Conservation (phyloP, 2,329 filamentous ascomycete genomes). For the Claviceps citrina region DNA sequence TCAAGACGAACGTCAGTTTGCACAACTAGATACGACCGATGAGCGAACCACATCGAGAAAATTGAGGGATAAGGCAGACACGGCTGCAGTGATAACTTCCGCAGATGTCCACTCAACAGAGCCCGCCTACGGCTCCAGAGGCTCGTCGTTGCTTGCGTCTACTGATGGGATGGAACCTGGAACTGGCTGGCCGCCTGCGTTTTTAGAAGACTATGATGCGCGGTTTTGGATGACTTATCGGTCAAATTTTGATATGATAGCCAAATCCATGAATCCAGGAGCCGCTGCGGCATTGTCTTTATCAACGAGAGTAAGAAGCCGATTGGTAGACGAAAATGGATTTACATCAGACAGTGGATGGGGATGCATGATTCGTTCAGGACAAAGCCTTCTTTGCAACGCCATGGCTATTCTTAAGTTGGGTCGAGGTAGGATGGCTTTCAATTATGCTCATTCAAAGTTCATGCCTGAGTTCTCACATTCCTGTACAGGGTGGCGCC, state of each 20-base stretch:
- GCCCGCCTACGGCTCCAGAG: constrained; percentile 33
- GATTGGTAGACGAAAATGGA: constrained; percentile 60
- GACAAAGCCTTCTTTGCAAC: constrained; percentile 85
- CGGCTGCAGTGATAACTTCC: constrained; percentile 1
- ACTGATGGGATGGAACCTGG: constrained; percentile 28
- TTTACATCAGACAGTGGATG: constrained; percentile 92
- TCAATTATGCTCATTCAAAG: neutral
- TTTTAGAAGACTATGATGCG: constrained; percentile 86
- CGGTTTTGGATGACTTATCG: constrained; percentile 94
- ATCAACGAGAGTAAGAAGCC: constrained; percentile 66
- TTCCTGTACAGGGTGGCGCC: constrained; percentile 51
- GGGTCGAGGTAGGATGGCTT: constrained; percentile 51
- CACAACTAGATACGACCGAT: neutral
- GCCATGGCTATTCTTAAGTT: constrained; percentile 56
- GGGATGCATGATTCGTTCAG: constrained; percentile 97
- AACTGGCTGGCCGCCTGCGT: constrained; percentile 69
- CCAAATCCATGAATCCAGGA: constrained; percentile 60
- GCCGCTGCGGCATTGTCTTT: constrained; percentile 61
- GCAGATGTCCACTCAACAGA: constrained; percentile 24
- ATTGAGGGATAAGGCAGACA: neutral
- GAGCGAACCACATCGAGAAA: neutral
- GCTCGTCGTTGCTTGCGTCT: constrained; percentile 35
- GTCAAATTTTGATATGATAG: constrained; percentile 69
- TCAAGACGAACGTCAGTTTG: neutral
- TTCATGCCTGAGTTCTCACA: constrained; percentile 1